Percentiles rank a stretch among this genome's conserved stretches.
These are phyloP conservation scores for Musa schizocarpa DNA, from an alignment of 176 grass and related monocot genomes.

Conservation along the genomic window DNA sequence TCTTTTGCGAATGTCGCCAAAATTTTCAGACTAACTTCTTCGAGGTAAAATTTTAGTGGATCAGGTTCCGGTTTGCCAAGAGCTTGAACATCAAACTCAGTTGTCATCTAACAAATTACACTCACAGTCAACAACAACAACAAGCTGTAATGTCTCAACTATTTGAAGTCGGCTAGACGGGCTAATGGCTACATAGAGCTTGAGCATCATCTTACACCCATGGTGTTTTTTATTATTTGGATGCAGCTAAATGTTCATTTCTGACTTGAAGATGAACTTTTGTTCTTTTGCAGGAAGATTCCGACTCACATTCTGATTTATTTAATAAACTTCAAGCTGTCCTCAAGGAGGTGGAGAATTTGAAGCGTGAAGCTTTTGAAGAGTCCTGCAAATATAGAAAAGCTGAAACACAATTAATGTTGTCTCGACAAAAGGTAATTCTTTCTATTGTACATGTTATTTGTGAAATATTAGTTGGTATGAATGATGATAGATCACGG, in stretches of 20 bases:
- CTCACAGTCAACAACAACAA: too few relatives aligned
- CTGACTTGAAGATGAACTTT: neutral
- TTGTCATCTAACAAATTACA: neutral
- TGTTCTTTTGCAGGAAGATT: slow-evolving; percentile 28
- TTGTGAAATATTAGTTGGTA: slow-evolving; percentile 2
- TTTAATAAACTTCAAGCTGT: slow-evolving; percentile 30
- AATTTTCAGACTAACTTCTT: too few relatives aligned
- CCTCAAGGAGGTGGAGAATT: slow-evolving; percentile 30
- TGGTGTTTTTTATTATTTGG: too few relatives aligned
- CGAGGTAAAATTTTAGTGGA: neutral
- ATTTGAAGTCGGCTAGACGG: too few relatives aligned
- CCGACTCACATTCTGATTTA: slow-evolving; percentile 23
- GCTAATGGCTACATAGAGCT: too few relatives aligned
- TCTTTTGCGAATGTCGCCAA: too few relatives aligned
- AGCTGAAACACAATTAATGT: slow-evolving; percentile 37
- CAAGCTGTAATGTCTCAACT: too few relatives aligned
- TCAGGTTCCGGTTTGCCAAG: neutral
- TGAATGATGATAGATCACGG: neutral
- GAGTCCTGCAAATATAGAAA: slow-evolving; percentile 42
- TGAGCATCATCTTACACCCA: too few relatives aligned
- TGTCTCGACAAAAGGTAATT: slow-evolving; percentile 39
- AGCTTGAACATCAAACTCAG: neutral
- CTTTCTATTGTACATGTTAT: neutral
- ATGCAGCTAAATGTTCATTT: neutral
- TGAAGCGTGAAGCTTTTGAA: slow-evolving; percentile 20